Percentiles rank a stretch among this genome's conserved stretches.
These are phyloP conservation scores for Ichthyophthirius multifiliis DNA, from an alignment of 169 alveolate species.

Conservation along the genomic window DNA sequence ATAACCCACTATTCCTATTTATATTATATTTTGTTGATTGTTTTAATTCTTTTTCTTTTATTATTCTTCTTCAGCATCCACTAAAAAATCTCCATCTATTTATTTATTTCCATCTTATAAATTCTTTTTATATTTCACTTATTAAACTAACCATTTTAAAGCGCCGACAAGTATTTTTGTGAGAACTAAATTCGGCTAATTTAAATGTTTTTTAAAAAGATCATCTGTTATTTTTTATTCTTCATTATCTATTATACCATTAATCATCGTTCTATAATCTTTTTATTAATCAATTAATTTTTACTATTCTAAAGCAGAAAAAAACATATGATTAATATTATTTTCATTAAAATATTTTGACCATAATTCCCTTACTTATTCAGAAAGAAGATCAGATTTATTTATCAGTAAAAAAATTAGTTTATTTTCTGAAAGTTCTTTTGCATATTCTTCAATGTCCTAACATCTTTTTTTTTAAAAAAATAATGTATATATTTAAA, in stretches of 20 bases:
- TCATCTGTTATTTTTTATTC: conserved; percentile 14
- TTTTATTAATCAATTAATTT: conserved; percentile 67
- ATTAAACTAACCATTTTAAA: too few species aligned
- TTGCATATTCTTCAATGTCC: conserved; percentile 84
- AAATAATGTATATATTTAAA: too few species aligned
- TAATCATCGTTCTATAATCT: too few species aligned
- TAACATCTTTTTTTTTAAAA: conserved; percentile 75
- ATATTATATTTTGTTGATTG: conserved; percentile 50
- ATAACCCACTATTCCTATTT: conserved; percentile 97
- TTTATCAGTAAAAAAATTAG: conserved; percentile 88
- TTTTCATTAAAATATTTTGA: conserved; percentile 82
- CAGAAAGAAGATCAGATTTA: conserved; percentile 93
- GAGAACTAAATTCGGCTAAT: conserved; percentile 13
- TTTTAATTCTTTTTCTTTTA: too few species aligned
- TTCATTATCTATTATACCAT: background rate
- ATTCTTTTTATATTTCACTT: too few species aligned
- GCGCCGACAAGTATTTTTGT: conserved; percentile 10
- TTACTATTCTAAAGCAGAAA: conserved; percentile 87
- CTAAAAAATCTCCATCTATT: too few species aligned
- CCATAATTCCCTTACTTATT: conserved; percentile 92
- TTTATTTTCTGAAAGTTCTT: conserved; percentile 89
- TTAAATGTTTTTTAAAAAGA: conserved; percentile 8
- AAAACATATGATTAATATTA: conserved; percentile 87
- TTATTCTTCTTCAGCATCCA: too few species aligned
- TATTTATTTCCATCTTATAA: too few species aligned